Percentiles rank a stretch among this genome's conserved stretches.
Conservation (phyloP, 306 rosid species). For the Trifolium repens region DNA sequence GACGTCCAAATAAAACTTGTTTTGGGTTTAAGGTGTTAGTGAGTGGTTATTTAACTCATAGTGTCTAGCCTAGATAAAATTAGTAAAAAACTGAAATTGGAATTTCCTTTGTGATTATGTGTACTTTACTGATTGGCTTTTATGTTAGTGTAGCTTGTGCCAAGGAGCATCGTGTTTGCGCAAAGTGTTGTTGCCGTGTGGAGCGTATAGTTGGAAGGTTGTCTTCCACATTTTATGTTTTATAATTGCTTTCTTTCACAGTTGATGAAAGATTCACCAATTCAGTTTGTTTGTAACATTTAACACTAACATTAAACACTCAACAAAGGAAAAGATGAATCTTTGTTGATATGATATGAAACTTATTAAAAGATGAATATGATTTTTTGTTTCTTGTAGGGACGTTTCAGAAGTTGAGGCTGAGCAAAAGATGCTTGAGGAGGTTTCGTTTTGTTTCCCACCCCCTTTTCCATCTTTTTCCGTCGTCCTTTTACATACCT, state of each 20-base stretch:
- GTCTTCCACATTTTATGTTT: constrained; percentile 32
- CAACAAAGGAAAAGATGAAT: background rate
- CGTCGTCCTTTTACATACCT: background rate
- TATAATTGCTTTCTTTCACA: constrained; percentile 9
- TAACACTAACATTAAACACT: background rate
- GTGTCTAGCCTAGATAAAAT: constrained; percentile 2
- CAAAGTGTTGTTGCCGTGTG: constrained; percentile 75
- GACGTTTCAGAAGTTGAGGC: constrained; percentile 85
- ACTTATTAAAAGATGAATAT: constrained; percentile 2
- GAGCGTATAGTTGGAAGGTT: constrained; percentile 78
- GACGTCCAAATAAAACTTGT: background rate
- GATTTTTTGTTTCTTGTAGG: constrained; percentile 46
- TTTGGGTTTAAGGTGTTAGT: background rate
- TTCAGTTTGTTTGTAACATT: background rate
- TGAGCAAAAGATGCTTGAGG: constrained; percentile 83
- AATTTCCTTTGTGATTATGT: constrained; percentile 20
- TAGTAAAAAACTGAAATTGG: constrained; percentile 4
- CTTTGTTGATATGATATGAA: background rate
- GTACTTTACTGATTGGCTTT: constrained; percentile 28
- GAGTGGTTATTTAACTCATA: background rate
- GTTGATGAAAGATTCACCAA: constrained; percentile 29
- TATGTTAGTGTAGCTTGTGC: constrained; percentile 73
- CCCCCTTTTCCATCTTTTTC: background rate
- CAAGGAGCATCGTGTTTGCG: constrained; percentile 86
- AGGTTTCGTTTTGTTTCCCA: constrained; percentile 51